Conservation (phyloP, 2,329 filamentous ascomycete species). For the Arthrobotrys iridis region DNA sequence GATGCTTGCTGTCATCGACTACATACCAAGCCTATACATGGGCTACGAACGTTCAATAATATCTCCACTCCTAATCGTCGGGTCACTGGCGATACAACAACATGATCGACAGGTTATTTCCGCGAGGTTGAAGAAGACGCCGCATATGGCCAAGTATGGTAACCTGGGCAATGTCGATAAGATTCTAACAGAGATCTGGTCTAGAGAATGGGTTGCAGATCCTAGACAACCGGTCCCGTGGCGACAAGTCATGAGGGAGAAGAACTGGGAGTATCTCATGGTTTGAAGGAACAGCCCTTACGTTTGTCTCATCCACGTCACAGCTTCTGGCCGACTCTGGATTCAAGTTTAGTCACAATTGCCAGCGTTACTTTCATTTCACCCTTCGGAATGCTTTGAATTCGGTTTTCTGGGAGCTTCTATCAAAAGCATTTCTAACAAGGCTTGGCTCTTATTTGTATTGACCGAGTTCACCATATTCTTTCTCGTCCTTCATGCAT, state of each 20-base stretch:
- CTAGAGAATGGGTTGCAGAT: constrained; percentile 23
- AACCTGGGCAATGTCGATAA: constrained; percentile 52
- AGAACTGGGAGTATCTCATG: constrained; percentile 51
- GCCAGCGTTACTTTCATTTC: not conserved
- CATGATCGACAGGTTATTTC: constrained; percentile 33
- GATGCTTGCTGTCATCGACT: constrained; percentile 43
- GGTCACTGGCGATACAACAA: constrained; percentile 30
- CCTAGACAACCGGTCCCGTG: constrained; percentile 23
- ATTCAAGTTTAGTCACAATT: not conserved
- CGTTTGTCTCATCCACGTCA: not conserved
- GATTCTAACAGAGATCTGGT: constrained; percentile 50
- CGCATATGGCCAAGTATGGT: constrained; percentile 52
- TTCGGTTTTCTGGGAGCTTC: not conserved
- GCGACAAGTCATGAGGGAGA: constrained; percentile 51
- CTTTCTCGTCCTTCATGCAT: not conserved
- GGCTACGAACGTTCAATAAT: constrained; percentile 53
- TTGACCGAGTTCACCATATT: not conserved
- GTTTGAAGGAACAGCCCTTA: constrained; percentile 23
- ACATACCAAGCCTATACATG: constrained; percentile 44
- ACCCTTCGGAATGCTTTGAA: not conserved
- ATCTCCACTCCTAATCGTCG: constrained; percentile 47
- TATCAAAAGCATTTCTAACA: not conserved
- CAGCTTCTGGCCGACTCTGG: too few species aligned
- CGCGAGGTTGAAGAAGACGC: constrained; percentile 37
- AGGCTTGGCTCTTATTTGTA: not conserved